phyloP scores from a whole-genome alignment of 2,329 filamentous ascomycete genomes.

The Emergomyces pasteurianus region DNA sequence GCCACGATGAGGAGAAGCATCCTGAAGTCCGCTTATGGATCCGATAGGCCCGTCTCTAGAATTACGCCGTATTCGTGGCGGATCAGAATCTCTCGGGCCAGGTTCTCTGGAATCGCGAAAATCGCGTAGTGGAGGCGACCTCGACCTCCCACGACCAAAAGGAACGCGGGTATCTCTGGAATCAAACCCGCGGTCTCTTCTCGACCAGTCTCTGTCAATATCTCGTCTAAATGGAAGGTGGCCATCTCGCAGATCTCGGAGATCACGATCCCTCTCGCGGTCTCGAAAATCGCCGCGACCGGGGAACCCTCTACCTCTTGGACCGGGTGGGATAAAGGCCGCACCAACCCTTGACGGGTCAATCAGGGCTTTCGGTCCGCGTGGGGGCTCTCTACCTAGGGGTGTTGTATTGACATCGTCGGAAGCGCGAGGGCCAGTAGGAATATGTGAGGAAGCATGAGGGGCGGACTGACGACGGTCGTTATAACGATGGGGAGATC shows the following conservation, averaged over 20 bases:
- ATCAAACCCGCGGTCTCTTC: constrained; percentile 37
- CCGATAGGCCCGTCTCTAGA: constrained; percentile 33
- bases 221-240: constrained; percentile 28
- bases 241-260: constrained; percentile 19
- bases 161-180: constrained; percentile 31
- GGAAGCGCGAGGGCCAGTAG: constrained; percentile 35
- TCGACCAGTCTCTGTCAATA: constrained; percentile 33
- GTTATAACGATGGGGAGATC: constrained; percentile 58
- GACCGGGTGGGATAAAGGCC: constrained; percentile 24
- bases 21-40: constrained; percentile 23
- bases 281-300: constrained; percentile 48
- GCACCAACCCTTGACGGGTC: constrained; percentile 48
- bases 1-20: constrained; percentile 26
- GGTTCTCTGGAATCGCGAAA: constrained; percentile 29
- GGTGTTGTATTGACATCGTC: constrained; percentile 49
- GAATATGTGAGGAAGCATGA: constrained; percentile 45
- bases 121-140: constrained; percentile 30
- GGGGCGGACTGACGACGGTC: constrained; percentile 59
- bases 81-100: constrained; percentile 25
- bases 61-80: constrained; percentile 31
- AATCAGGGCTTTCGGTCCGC: constrained; percentile 67
- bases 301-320: constrained; percentile 52
- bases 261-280: constrained; percentile 25
- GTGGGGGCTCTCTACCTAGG: constrained; percentile 58
- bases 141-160: constrained; percentile 34